Percentiles rank a stretch among this genome's conserved stretches.
Conservation (phyloP, 192 early-diverging fungal genomes). For the Coemansia sp. region DNA sequence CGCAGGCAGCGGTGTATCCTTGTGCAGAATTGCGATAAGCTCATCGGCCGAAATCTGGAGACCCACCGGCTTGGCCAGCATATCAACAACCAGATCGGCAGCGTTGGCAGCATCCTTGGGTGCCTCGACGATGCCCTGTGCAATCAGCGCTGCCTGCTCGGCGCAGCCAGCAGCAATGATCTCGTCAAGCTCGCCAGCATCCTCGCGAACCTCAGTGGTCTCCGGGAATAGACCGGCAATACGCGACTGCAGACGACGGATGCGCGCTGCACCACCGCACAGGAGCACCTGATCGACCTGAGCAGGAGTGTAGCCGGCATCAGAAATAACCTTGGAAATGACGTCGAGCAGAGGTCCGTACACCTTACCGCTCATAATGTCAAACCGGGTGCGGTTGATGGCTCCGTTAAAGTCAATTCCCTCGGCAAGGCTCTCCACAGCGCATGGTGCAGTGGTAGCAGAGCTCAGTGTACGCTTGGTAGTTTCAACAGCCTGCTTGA, state of each 20-base stretch:
- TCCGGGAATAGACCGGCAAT: conserved; percentile 73
- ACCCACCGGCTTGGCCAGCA: conserved; percentile 70
- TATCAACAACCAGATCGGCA: conserved; percentile 19
- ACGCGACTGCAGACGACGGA: conserved; percentile 80
- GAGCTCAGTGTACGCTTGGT: conserved; percentile 90
- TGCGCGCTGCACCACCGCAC: conserved; percentile 83
- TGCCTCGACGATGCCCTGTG: conserved; percentile 41
- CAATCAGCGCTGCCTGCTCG: conserved; percentile 77
- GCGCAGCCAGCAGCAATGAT: conserved; percentile 88
- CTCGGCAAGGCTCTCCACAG: conserved; percentile 87
- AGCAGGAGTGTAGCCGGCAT: conserved; percentile 62
- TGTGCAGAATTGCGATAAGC: conserved; percentile 77
- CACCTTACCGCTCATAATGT: conserved; percentile 78
- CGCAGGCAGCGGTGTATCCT: conserved; percentile 83
- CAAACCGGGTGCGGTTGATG: conserved; percentile 86
- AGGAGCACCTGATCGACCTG: conserved; percentile 89
- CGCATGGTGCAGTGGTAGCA: conserved; percentile 80
- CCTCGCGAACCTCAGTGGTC: conserved; percentile 60
- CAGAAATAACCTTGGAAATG: conserved; percentile 64
- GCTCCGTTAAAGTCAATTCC: conserved; percentile 86
- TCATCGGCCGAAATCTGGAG: conserved; percentile 66
- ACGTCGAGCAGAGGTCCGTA: conserved; percentile 66
- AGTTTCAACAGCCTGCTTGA: conserved; percentile 78
- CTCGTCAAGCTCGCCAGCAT: conserved; percentile 91
- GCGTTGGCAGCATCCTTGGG: not conserved